Evolutionary conservation across 73 alveolate genomes (phyloP).

Genomic region (Tetrahymena thermophila): DNA sequence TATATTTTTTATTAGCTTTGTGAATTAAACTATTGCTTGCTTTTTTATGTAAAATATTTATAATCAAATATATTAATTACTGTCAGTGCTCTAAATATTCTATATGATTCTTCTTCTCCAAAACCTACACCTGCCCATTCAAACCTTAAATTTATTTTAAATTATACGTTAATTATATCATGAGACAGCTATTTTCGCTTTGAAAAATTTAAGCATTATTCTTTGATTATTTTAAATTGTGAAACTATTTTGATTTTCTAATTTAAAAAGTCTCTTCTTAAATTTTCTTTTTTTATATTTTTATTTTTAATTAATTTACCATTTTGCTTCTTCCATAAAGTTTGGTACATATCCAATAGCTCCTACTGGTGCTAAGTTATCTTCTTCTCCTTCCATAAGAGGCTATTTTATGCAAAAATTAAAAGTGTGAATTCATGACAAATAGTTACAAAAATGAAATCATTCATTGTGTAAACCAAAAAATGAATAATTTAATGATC

Average conservation of each 20-base stretch:
- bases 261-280: background rate
- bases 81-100: background rate
- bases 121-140: slow-evolving; percentile 1
- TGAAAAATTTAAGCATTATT: background rate
- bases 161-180: background rate
- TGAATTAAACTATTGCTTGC: background rate
- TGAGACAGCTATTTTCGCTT: background rate
- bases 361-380: background rate
- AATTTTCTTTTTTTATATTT: too few relatives aligned
- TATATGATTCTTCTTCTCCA: background rate
- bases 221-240: background rate
- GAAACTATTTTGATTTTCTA: background rate
- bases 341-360: background rate
- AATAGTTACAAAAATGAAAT: background rate
- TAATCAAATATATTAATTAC: background rate
- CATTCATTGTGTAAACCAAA: background rate
- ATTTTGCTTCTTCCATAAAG: background rate
- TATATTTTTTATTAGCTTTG: too few relatives aligned
- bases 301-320: background rate
- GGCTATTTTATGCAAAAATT: background rate
- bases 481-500: background rate
- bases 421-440: background rate
- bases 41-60: background rate
- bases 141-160: background rate
- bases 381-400: background rate